phyloP scores from a whole-genome alignment of 768 basidiomycete species.

The Dioszegia crocea region DNA sequence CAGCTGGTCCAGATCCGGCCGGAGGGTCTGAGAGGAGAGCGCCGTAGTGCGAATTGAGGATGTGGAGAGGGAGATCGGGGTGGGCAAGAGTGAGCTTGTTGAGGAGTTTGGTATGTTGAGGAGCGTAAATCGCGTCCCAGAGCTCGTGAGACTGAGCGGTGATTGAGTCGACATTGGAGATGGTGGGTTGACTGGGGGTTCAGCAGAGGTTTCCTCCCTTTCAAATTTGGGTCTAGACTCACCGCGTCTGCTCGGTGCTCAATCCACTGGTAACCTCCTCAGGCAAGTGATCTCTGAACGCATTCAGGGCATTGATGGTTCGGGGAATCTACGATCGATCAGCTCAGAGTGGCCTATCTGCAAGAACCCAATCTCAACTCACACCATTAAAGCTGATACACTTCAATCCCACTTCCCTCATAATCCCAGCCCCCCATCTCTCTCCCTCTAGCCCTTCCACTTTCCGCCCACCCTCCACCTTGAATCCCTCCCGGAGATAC shows the following conservation, averaged over 20 bases:
- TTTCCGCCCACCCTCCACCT: neutral
- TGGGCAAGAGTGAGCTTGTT: conserved; percentile 81
- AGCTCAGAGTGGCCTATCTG: neutral
- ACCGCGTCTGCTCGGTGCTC: conserved; percentile 66
- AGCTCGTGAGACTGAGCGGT: conserved; percentile 64
- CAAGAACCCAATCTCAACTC: conserved; percentile 8
- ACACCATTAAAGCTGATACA: conserved; percentile 66
- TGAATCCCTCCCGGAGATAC: neutral
- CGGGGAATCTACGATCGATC: conserved; percentile 48
- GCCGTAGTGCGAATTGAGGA: conserved; percentile 52
- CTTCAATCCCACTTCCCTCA: conserved; percentile 85
- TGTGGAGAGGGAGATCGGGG: conserved; percentile 75
- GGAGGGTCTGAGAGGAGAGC: conserved; percentile 50
- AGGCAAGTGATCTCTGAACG: conserved; percentile 70
- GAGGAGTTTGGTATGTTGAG: conserved; percentile 83
- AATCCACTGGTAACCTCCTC: conserved; percentile 70
- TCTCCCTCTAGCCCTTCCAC: conserved; percentile 3
- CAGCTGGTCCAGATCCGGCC: neutral
- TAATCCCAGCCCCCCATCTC: conserved; percentile 51
- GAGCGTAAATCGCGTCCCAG: conserved; percentile 84
- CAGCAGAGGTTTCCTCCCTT: neutral
- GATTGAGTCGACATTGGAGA: conserved; percentile 63
- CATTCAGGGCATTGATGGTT: conserved; percentile 78
- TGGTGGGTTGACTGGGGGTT: conserved; percentile 24
- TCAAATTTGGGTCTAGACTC: conserved; percentile 29